These are phyloP conservation scores for Colletotrichum endophyticum DNA, from an alignment of 2,329 filamentous ascomycete genomes.

Conservation along the genomic window DNA sequence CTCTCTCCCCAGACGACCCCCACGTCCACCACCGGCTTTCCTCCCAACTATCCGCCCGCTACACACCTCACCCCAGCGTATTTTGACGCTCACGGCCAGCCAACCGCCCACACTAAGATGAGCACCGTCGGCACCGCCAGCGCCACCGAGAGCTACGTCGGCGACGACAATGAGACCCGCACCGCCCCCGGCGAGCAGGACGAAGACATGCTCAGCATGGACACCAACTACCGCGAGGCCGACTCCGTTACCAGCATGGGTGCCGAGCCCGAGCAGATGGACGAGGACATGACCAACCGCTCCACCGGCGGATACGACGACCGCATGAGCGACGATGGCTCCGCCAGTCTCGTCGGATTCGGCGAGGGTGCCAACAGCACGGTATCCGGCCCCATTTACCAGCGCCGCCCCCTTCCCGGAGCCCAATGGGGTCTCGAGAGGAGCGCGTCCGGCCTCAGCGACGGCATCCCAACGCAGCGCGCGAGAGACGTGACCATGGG, in stretches of 20 bases:
- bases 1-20: slow-evolving; percentile 55
- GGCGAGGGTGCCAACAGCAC: slow-evolving; percentile 90
- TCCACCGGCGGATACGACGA: slow-evolving; percentile 63
- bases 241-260: slow-evolving; percentile 63
- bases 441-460: slow-evolving; percentile 57
- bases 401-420: slow-evolving; percentile 51
- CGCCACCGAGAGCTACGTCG: slow-evolving; percentile 76
- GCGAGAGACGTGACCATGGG: slow-evolving; percentile 36
- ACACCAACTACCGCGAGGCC: slow-evolving; percentile 63
- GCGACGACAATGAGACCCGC: slow-evolving; percentile 54
- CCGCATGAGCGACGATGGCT: slow-evolving; percentile 85
- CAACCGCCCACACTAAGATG: slow-evolving; percentile 71
- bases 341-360: slow-evolving; percentile 86
- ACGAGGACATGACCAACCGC: slow-evolving; percentile 53
- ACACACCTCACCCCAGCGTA: slow-evolving; percentile 66
- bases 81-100: slow-evolving; percentile 80
- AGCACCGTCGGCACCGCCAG: slow-evolving; percentile 92
- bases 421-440: slow-evolving; percentile 52
- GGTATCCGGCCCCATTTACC: slow-evolving; percentile 78
- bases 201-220: slow-evolving; percentile 76
- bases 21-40: slow-evolving; percentile 52
- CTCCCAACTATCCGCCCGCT: slow-evolving; percentile 38
- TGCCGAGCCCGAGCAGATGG: slow-evolving; percentile 51
- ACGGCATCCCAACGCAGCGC: slow-evolving; percentile 37
- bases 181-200: slow-evolving; percentile 61